These are phyloP conservation scores for Cladosporium cucumerinum DNA, from an alignment of 2,329 filamentous ascomycete genomes.

Conservation along the genomic window DNA sequence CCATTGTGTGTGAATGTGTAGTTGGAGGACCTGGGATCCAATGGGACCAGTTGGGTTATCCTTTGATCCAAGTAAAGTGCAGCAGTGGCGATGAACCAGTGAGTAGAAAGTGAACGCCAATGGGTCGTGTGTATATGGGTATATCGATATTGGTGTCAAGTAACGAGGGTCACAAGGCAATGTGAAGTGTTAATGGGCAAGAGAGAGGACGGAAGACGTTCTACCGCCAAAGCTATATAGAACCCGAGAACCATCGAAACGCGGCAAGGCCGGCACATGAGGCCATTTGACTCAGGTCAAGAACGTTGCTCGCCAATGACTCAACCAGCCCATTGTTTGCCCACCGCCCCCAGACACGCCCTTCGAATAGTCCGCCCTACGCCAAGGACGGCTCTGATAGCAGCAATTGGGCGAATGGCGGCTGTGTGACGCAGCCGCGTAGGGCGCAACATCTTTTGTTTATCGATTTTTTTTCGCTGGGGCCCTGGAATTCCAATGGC, in stretches of 20 bases:
- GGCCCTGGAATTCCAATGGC: conserved; percentile 4
- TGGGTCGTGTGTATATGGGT: not conserved
- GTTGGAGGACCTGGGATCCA: not conserved
- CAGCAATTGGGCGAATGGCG: conserved; percentile 3
- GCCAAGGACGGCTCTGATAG: not conserved
- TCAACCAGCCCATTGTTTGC: conserved; percentile 1
- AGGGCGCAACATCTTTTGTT: conserved; percentile 1
- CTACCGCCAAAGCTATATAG: not conserved
- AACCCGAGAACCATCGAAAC: not conserved
- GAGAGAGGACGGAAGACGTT: not conserved
- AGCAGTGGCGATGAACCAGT: not conserved
- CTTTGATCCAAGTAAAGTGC: not conserved
- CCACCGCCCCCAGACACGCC: not conserved
- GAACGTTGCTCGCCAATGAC: not conserved
- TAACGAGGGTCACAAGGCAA: not conserved
- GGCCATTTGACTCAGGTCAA: not conserved
- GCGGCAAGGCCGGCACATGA: conserved; percentile 5
- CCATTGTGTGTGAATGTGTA: conserved; percentile 25
- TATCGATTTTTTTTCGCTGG: not conserved
- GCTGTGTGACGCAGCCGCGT: conserved; percentile 3
- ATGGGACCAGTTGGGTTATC: not conserved
- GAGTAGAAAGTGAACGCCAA: not conserved
- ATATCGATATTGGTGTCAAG: not conserved
- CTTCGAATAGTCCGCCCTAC: not conserved
- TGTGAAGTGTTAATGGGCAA: not conserved